These are phyloP conservation scores for Glycine soja DNA, from an alignment of 306 rosid species.

Conservation along the genomic window DNA sequence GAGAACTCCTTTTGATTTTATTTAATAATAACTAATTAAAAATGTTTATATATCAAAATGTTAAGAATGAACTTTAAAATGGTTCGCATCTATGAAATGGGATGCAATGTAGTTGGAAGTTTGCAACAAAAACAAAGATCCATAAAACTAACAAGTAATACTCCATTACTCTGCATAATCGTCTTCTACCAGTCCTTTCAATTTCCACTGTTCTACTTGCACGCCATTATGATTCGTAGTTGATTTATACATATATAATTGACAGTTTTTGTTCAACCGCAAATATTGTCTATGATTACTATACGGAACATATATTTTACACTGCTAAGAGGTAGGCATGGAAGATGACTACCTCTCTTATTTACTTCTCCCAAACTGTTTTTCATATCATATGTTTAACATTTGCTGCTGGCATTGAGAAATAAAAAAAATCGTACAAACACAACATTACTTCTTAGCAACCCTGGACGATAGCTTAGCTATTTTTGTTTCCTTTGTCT, in stretches of 20 bases:
- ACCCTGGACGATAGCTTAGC: constrained; percentile 31
- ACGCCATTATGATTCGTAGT: not conserved
- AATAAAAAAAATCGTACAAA: constrained; percentile 42
- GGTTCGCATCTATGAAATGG: not conserved
- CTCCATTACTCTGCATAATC: not conserved
- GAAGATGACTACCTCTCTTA: constrained; percentile 52
- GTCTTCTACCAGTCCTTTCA: not conserved
- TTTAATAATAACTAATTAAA: no score
- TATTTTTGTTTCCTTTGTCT: constrained; percentile 36
- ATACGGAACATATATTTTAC: constrained; percentile 36
- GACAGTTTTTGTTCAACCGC: not conserved
- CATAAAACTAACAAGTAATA: not conserved
- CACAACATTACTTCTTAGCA: constrained; percentile 39
- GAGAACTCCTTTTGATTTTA: no score
- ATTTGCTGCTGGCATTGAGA: constrained; percentile 46
- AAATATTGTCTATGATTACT: constrained; percentile 8
- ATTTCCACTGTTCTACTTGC: not conserved
- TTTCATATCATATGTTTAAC: constrained; percentile 36
- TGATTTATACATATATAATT: constrained; percentile 4
- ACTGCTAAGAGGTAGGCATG: constrained; percentile 41
- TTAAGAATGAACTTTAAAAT: no score
- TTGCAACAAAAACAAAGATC: not conserved
- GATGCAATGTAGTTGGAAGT: not conserved
- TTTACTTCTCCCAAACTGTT: constrained; percentile 45
- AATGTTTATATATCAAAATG: no score